Base-by-base conservation (phyloP, 345 rosid species). In the Hibiscus trionum region DNA sequence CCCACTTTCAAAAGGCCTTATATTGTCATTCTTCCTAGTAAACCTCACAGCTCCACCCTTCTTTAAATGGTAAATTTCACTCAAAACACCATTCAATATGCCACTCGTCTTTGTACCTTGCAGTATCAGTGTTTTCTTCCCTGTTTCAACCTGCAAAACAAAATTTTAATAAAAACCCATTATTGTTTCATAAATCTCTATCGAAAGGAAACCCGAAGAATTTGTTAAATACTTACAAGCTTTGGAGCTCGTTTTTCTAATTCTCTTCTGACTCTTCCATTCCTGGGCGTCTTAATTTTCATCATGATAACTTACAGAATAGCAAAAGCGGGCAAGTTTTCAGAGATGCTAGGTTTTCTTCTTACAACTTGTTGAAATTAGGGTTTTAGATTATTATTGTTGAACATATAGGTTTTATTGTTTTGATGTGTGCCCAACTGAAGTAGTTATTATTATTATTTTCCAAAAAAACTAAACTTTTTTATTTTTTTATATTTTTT, bases 51-150 rank as follows among this genome's bases (percentile, higher is more conserved):
- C 82, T 56, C 81, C 86, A 72, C 83, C 98, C 76, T 83, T 90
- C 88, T 95, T 95, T 53, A 95, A 79, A 76, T 83, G 91, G 61
- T 81, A 81, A 24, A 92, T 75, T 37, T 95, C 98, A 44, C 86
- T 83, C 75, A 95, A 50, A 1, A 95, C 86, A 31, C 84, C 65
- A 81, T 86, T 90, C 64, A 95, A 26, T 6, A 88, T 85, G 72
- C 77, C 83, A 73, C 97, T 89, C 31, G 96, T 86, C 82, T 90
- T 92, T 33, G 95, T 88, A n/a, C 97, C 97, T 75, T 90, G 93
- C 61, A 95, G 91, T 70, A 95, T 80, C 82, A 95, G 85, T 0
- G 98, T 90, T 87, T 92, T 95, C 91, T 84, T 95, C 84, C 94
- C 97, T 5, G 84, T 88, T 72, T 95, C 99, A 49, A 95, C 88